phyloP scores from a whole-genome alignment of 805 yeast species.

The Yarrowia sp. region DNA sequence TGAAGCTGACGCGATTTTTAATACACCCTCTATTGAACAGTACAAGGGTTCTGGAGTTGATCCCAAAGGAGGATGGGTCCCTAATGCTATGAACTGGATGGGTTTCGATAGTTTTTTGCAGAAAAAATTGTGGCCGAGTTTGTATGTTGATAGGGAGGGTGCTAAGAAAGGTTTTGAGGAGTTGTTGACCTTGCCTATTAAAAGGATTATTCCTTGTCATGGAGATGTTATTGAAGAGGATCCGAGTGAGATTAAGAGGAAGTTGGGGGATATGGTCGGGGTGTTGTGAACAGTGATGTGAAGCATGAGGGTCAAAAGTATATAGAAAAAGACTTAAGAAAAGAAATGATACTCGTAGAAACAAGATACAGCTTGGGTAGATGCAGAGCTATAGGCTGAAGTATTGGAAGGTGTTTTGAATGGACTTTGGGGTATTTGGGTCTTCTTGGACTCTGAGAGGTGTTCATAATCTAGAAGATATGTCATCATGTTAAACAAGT shows the following conservation, averaged over 20 bases:
- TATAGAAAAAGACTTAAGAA: too few species aligned
- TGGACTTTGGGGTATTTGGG: too few species aligned
- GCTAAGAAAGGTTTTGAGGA: not conserved
- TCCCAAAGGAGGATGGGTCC: conserved; percentile 7
- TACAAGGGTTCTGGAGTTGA: conserved; percentile 7
- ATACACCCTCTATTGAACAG: conserved; percentile 18
- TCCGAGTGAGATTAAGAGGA: not conserved
- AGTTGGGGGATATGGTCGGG: not conserved
- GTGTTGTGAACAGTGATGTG: not conserved
- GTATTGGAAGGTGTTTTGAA: too few species aligned
- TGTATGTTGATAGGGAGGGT: not conserved
- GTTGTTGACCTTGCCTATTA: not conserved
- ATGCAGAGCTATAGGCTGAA: too few species aligned
- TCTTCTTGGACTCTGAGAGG: too few species aligned
- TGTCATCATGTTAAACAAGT: too few species aligned
- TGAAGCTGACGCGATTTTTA: conserved; percentile 44
- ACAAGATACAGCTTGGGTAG: too few species aligned
- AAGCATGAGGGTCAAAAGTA: too few species aligned
- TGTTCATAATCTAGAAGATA: too few species aligned
- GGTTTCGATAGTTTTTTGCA: conserved; percentile 9
- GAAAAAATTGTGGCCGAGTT: not conserved
- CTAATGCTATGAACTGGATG: conserved; percentile 14
- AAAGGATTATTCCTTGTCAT: conserved; percentile 18
- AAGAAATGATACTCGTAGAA: too few species aligned
- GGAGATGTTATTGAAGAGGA: conserved; percentile 9